phyloP scores from a whole-genome alignment of 1,284 basidiomycete genomes.

The Xerocomus minutiporus region DNA sequence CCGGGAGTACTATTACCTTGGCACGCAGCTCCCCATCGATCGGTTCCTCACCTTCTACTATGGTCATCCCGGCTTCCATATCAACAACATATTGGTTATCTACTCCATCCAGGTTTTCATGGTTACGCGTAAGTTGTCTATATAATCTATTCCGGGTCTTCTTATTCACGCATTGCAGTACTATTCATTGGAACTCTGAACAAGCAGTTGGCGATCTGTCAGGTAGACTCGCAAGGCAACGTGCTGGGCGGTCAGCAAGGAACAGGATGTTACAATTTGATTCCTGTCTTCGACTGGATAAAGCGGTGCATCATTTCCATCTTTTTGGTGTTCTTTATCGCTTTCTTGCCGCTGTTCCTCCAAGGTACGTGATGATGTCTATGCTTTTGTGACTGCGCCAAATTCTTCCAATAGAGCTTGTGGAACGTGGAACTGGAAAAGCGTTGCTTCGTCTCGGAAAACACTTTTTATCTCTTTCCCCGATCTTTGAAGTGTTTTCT shows the following conservation, averaged over 20 bases:
- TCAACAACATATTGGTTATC: constrained; percentile 99
- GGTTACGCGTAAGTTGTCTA: constrained; percentile 65
- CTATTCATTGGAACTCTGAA: constrained; percentile 93
- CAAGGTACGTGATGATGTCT: constrained; percentile 60
- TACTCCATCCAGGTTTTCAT: constrained; percentile 96
- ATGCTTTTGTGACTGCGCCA: not conserved
- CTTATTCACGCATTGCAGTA: constrained; percentile 43
- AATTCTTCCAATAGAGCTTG: constrained; percentile 59
- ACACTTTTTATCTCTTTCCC: constrained; percentile 92
- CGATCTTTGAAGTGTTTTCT: constrained; percentile 95
- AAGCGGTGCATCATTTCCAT: constrained; percentile 93
- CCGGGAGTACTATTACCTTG: constrained; percentile 98
- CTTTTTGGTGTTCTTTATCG: constrained; percentile 96
- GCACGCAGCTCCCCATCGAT: constrained; percentile 96
- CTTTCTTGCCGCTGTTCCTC: constrained; percentile 91
- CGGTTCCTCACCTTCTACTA: constrained; percentile 99
- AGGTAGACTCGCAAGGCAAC: constrained; percentile 76
- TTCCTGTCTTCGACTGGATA: constrained; percentile 95
- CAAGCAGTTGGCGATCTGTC: constrained; percentile 83
- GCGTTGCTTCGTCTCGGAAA: constrained; percentile 90
- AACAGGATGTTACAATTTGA: constrained; percentile 87
- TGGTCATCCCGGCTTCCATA: constrained; percentile 98
- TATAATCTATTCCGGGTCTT: not conserved
- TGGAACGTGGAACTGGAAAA: constrained; percentile 90
- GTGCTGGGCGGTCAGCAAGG: constrained; percentile 68